These are phyloP conservation scores for Fusarium graminum DNA, from an alignment of 2,329 filamentous ascomycete genomes.

Conservation along the genomic window DNA sequence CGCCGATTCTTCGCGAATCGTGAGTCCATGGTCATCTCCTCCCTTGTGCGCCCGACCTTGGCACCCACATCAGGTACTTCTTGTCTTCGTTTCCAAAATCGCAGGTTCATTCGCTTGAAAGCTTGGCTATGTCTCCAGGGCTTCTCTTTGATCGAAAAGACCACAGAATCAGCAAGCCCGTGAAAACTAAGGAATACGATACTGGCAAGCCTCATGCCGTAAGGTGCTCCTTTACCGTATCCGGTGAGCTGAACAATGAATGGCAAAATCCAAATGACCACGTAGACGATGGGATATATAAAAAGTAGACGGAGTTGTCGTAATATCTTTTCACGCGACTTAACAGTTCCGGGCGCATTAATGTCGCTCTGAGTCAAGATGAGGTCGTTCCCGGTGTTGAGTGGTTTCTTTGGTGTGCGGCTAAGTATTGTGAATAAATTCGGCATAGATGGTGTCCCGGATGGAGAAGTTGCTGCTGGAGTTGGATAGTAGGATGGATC, in stretches of 20 bases:
- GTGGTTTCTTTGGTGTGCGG: slow-evolving; percentile 37
- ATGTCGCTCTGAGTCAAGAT: slow-evolving; percentile 35
- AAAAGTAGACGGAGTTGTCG: slow-evolving; percentile 79
- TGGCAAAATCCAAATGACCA: slow-evolving; percentile 78
- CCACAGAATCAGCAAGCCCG: slow-evolving; percentile 74
- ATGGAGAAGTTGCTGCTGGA: slow-evolving; percentile 7
- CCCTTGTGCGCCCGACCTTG: slow-evolving; percentile 61
- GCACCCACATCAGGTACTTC: slow-evolving; percentile 27
- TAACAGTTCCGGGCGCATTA: slow-evolving; percentile 50
- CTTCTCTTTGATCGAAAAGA: slow-evolving; percentile 78
- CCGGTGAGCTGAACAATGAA: slow-evolving; percentile 72
- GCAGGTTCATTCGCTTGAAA: slow-evolving; percentile 23
- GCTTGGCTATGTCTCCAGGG: slow-evolving; percentile 67
- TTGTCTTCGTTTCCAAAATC: slow-evolving; percentile 31
- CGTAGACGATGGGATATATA: slow-evolving; percentile 80
- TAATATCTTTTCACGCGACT: slow-evolving; percentile 68
- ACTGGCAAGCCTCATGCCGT: slow-evolving; percentile 66
- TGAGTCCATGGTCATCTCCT: slow-evolving; percentile 66
- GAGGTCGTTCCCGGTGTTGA: slow-evolving; percentile 29
- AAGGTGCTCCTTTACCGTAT: slow-evolving; percentile 59
- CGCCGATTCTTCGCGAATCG: slow-evolving; percentile 62
- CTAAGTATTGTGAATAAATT: slow-evolving; percentile 46
- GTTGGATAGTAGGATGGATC: slow-evolving; percentile 23
- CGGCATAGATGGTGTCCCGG: slow-evolving; percentile 42
- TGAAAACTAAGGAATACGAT: slow-evolving; percentile 73